A percentile compares a stretch with the other conserved stretches of the same genome.
Conservation (phyloP, 2,329 filamentous ascomycete genomes). For the Ampelomyces quisqualis region DNA sequence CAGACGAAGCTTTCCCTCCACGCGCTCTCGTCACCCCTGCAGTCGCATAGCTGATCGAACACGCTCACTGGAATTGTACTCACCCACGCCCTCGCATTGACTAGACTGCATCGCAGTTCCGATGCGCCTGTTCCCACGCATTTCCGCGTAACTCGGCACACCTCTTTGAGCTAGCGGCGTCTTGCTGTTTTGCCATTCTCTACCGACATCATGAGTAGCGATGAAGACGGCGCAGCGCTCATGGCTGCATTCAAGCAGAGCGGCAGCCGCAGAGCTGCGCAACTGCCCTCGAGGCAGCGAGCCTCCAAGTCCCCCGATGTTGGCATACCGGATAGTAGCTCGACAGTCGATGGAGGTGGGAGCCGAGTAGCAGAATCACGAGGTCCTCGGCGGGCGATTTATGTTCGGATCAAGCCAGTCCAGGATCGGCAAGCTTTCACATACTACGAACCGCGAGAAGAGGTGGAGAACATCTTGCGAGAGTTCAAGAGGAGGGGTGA, state of each 20-base stretch:
- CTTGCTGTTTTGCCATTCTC: too few species aligned
- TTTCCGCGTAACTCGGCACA: too few species aligned
- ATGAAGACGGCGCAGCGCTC: constrained; percentile 25
- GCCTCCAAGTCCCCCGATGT: constrained; percentile 16
- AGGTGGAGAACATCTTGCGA: constrained; percentile 45
- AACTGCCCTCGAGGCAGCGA: not conserved
- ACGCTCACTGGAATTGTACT: too few species aligned
- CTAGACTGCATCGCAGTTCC: too few species aligned
- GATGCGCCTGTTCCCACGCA: too few species aligned
- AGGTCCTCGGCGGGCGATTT: constrained; percentile 18
- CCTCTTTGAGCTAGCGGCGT: too few species aligned
- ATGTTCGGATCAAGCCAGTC: constrained; percentile 30
- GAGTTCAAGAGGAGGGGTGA: constrained; percentile 37
- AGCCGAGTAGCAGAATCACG: not conserved
- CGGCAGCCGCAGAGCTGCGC: constrained; percentile 1
- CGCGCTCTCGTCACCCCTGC: too few species aligned
- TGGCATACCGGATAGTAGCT: constrained; percentile 19
- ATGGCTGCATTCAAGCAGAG: constrained; percentile 34
- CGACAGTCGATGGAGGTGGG: constrained; percentile 5
- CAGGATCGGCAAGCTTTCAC: constrained; percentile 37
- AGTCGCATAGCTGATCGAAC: too few species aligned
- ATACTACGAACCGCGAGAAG: constrained; percentile 33
- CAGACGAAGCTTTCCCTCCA: too few species aligned
- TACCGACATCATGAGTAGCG: constrained; percentile 26
- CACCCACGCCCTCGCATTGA: too few species aligned